Conservation (phyloP, 495 filamentous ascomycete species). For the Lophiotrema nucula region DNA sequence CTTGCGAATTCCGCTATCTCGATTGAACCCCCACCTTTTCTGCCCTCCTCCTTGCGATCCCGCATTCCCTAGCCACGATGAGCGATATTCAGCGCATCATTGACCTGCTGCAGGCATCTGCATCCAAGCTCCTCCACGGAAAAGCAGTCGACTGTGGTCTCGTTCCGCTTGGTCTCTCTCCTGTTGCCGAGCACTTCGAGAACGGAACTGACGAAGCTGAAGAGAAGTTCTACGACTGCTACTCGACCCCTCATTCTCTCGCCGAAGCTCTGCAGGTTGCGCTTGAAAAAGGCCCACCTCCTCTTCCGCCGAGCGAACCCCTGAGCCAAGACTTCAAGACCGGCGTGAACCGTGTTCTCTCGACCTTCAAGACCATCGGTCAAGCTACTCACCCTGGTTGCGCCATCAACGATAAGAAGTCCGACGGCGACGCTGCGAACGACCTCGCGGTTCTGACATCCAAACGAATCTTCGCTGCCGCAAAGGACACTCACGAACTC, state of each 20-base stretch:
- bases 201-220: neutral
- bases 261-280: neutral
- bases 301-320: neutral
- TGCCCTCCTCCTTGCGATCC: neutral
- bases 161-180: neutral
- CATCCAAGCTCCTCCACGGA: neutral
- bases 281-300: neutral
- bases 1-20: neutral
- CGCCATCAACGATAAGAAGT: neutral
- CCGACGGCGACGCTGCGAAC: neutral
- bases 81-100: slow-evolving; percentile 12
- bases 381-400: neutral
- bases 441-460: slow-evolving; percentile 8
- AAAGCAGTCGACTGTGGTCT: neutral
- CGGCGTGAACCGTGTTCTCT: neutral
- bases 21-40: slow-evolving; percentile 2
- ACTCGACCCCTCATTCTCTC: neutral
- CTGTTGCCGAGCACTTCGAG: neutral
- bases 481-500: slow-evolving; percentile 11
- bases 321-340: neutral
- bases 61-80: slow-evolving; percentile 1
- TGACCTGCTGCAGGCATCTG: slow-evolving; percentile 4
- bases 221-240: slow-evolving; percentile 1
- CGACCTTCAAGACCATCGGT: slow-evolving; percentile 1
- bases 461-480: slow-evolving; percentile 17